phyloP scores from a whole-genome alignment of 1,284 basidiomycete genomes.

The Sphagnurus paluster region DNA sequence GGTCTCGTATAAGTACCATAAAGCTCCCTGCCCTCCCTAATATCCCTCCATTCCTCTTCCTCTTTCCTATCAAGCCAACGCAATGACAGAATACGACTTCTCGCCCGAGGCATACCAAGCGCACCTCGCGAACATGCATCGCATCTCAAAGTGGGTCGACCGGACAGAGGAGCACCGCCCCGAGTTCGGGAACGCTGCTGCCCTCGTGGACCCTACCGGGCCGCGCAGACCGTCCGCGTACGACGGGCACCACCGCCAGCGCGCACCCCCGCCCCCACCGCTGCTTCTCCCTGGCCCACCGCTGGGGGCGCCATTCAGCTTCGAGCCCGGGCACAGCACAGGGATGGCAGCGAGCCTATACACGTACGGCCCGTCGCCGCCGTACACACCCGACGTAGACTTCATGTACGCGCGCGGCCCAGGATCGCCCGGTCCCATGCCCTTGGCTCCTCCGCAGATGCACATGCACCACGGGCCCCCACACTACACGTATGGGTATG shows the following conservation, averaged over 20 bases:
- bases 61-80: background rate
- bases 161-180: constrained; percentile 18
- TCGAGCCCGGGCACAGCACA: constrained; percentile 1
- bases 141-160: constrained; percentile 22
- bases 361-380: constrained; percentile 6
- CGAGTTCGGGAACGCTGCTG: constrained; percentile 19
- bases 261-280: constrained; percentile 15
- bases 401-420: constrained; percentile 11
- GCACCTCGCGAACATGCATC: constrained; percentile 21
- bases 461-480: constrained; percentile 6
- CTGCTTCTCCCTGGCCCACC: constrained; percentile 12
- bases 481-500: too few relatives aligned
- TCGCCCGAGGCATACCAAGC: constrained; percentile 23
- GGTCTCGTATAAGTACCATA: too few relatives aligned
- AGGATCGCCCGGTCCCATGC: constrained; percentile 13
- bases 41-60: background rate
- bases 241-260: constrained; percentile 4
- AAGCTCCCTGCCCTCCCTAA: too few relatives aligned
- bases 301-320: background rate
- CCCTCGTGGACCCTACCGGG: constrained; percentile 12
- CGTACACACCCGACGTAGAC: constrained; percentile 2
- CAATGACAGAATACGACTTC: constrained; percentile 26
- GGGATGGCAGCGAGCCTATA: constrained; percentile 10
- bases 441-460: constrained; percentile 6
- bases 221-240: background rate